phyloP scores from a whole-genome alignment of 495 filamentous ascomycete species.

The Penicillium nucicola region DNA sequence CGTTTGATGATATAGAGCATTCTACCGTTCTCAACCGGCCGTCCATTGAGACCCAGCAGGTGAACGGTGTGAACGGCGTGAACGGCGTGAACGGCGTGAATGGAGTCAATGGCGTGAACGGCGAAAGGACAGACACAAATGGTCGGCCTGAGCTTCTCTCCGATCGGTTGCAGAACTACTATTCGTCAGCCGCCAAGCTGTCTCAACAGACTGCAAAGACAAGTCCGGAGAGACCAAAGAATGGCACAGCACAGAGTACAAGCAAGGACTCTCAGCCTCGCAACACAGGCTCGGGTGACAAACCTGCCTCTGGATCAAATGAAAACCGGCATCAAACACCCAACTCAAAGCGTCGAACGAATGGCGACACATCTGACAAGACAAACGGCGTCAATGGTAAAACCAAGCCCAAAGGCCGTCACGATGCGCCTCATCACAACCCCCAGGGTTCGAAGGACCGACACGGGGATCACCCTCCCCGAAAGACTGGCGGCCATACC shows the following conservation, averaged over 20 bases:
- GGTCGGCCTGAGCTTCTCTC: conserved; percentile 35
- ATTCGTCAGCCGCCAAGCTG: conserved; percentile 36
- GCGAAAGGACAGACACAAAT: conserved; percentile 8
- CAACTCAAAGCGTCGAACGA: conserved; percentile 29
- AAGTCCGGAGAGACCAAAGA: conserved; percentile 29
- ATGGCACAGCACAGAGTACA: conserved; percentile 10
- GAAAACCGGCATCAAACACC: conserved; percentile 22
- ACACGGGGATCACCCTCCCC: conserved; percentile 23
- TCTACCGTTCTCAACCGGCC: conserved; percentile 23
- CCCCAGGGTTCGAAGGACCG: conserved; percentile 25
- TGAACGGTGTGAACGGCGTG: conserved; percentile 15
- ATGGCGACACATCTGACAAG: conserved; percentile 37
- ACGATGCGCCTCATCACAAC: conserved; percentile 26
- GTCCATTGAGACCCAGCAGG: conserved; percentile 25
- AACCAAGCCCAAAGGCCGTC: conserved; percentile 29
- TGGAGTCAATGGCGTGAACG: too few species aligned
- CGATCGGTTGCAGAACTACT: conserved; percentile 36
- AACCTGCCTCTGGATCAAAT: conserved; percentile 11
- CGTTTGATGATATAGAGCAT: conserved; percentile 41
- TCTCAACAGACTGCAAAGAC: conserved; percentile 26
- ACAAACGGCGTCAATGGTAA: conserved; percentile 36
- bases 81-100: conserved; percentile 17
- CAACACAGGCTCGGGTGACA: conserved; percentile 31
- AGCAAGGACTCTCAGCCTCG: conserved; percentile 33
- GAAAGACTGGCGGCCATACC: conserved; percentile 32